Base-by-base conservation (phyloP, 2,329 filamentous ascomycete genomes). In the Xylaria multiplex region DNA sequence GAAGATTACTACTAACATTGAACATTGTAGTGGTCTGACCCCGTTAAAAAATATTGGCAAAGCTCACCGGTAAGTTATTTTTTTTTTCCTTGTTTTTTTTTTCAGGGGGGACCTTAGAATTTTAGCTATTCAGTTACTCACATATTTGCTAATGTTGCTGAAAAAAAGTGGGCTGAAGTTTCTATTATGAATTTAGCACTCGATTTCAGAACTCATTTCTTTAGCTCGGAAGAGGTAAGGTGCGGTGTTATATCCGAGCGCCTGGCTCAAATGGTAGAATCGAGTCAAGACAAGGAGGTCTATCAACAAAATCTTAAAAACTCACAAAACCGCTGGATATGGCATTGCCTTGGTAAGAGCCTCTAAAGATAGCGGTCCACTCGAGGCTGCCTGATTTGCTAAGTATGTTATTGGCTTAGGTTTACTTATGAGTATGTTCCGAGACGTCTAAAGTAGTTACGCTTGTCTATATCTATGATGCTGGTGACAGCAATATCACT, bases 371-470 rank as follows among this genome's bases (percentile, higher is more conserved):
- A 7, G 4, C 40, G 8, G 6, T 19, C 43, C 24, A 1, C 24
- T 19, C 30, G 2, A 50, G 49, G 19, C 11, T 49, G 14, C 13
- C 14, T 14, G 13, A 35, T 32, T 53, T 61, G n/a, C 52, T 55
- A 56, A 62, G 16, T 19, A 35, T 13, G 6, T 37, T 56, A 22
- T 9, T 22, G 24, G 22, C n/a, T 53, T 45, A 63, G 60, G 53
- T 19, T 52, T 63, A 45, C 45, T 63, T 35, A 45, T 46, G 53
- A 50, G 59, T 56, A 62, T n/a, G 52, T 56, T 6, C 27, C 5
- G 3, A 43, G 35, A 37, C 37, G 6, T 19, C 19, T 22, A 14
- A n/a, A 40, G 3, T 45, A 11, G 40, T n/a, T 43, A 6, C 37
- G 5, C 19, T 5, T 27, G 19, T 11, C 6, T 11, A 13, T 6